Base-by-base conservation (phyloP, 345 rosid genomes). In the Eucalyptus grandis region DNA sequence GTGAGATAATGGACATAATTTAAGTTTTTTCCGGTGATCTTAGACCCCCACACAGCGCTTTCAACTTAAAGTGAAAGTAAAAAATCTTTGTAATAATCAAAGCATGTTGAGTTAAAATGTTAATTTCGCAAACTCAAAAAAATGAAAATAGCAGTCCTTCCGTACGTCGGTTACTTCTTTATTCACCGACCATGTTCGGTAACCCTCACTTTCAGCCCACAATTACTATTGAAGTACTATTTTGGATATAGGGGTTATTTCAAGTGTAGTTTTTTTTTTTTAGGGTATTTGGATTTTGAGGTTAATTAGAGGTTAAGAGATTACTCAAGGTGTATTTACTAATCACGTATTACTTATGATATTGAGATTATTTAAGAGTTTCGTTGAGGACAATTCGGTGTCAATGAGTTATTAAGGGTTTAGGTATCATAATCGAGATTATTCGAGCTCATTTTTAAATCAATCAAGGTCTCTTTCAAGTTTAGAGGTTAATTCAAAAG, bases 401-500 rank as follows among this genome's bases (percentile, higher is more conserved):
- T 60, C 7, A 30, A 60, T 1, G 31, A 60, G 15, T 60, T 60
- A 60, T 27, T 60, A 27, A 60, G 16, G 16, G 69, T 60, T 6
- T 60, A 27, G 15, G 69, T 30, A 60, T 27, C 69, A 60, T 60
- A 60, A 27, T 60, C 1, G 69, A 60, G 69, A 60, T 60, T 60
- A 27, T 60, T 60, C 15, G 0, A 60, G 31, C 69, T 27, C 31
- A 60, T 60, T 27, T 60, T 60, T 6, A 60, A 60, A 60, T 60
- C 4, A 60, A 3, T 60, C 1, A 0, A 16, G 67, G 8, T 27
- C 1, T 60, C 31, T 60, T 60, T 6, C 15, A 60, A 27, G 1
- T 27, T 60, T 60, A 13, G 67, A 26, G 67, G 67, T 60, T 12
- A 27, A 27, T 60, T 2, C 67, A 60, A 60, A 12, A 60, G 0